Evolutionary conservation across 495 filamentous ascomycete species (phyloP).

Genomic region (Cercophora newfieldiana): DNA sequence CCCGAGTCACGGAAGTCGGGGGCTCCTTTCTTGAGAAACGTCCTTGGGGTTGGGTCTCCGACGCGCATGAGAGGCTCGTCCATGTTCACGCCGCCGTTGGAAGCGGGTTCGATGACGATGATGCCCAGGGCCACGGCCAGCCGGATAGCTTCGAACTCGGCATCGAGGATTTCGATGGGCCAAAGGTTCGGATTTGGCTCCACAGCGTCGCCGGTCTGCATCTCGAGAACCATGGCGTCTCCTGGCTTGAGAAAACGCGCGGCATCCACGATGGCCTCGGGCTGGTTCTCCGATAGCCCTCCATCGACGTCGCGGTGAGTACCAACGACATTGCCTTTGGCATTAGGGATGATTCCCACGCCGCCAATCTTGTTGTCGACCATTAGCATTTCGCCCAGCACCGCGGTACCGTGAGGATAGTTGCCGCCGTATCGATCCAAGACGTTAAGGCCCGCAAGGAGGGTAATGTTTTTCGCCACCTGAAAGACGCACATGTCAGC

Average conservation of each 20-base stretch:
- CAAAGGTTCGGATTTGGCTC: not conserved
- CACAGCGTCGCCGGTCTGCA: conserved; percentile 13
- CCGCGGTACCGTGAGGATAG: conserved; percentile 23
- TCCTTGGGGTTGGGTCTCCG: not conserved
- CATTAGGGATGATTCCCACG: conserved; percentile 20
- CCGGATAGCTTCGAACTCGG: conserved; percentile 22
- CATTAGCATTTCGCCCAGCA: conserved; percentile 27
- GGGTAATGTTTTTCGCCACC: not conserved
- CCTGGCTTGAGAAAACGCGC: not conserved
- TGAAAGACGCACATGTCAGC: not conserved
- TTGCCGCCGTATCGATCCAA: not conserved
- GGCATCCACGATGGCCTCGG: conserved; percentile 25
- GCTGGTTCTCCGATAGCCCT: not conserved
- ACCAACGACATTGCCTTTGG: conserved; percentile 20
- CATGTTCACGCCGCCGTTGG: conserved; percentile 23
- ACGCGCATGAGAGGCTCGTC: conserved; percentile 13
- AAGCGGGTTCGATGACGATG: conserved; percentile 22
- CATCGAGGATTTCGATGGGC: conserved; percentile 23
- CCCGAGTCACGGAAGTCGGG: conserved; percentile 26
- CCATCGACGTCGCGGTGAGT: conserved; percentile 4
- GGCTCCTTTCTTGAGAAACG: conserved; percentile 14
- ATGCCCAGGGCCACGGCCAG: conserved; percentile 21
- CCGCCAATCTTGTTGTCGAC: conserved; percentile 26
- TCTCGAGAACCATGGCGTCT: conserved; percentile 25
- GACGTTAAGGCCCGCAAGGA: conserved; percentile 1